Evolutionary conservation across 495 filamentous ascomycete genomes (phyloP).

Genomic region (Daldinia childiae): DNA sequence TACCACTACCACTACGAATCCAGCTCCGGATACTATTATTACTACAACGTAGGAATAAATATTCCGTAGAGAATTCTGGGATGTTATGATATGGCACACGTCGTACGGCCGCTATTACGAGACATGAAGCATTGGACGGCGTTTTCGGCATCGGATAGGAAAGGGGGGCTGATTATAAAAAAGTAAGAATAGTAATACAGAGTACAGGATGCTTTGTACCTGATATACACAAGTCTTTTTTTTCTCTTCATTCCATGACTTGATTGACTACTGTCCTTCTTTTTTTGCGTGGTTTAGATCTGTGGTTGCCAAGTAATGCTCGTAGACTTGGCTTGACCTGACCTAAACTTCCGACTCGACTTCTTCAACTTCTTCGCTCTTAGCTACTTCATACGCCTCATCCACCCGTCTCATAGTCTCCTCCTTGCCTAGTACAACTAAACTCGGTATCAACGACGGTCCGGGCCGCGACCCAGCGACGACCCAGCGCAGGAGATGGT

Average conservation of each 20-base stretch:
- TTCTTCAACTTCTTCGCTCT: not conserved
- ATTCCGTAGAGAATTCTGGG: not conserved
- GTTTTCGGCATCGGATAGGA: constrained; percentile 21
- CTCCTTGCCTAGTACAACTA: constrained; percentile 70
- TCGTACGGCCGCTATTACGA: constrained; percentile 11
- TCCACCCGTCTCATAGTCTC: constrained; percentile 66
- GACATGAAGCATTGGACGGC: constrained; percentile 38
- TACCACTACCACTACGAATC: not conserved
- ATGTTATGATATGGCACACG: not conserved
- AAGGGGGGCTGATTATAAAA: constrained; percentile 16
- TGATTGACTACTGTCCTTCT: not conserved
- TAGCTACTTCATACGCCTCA: constrained; percentile 49
- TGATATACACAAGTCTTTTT: constrained; percentile 3
- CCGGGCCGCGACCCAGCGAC: constrained; percentile 67
- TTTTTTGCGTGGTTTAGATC: not conserved
- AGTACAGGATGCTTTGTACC: constrained; percentile 19
- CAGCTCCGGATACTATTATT: not conserved
- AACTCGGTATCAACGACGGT: constrained; percentile 64
- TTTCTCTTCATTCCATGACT: not conserved
- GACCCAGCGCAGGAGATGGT: constrained; percentile 74
- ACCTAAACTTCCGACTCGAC: not conserved
- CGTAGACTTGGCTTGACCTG: not conserved
- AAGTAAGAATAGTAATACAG: constrained; percentile 22
- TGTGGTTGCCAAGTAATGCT: not conserved
- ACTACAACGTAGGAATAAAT: not conserved